These are phyloP conservation scores for Dysphania ambrosioides DNA, from an alignment of 148 eudicot species.

Conservation along the genomic window DNA sequence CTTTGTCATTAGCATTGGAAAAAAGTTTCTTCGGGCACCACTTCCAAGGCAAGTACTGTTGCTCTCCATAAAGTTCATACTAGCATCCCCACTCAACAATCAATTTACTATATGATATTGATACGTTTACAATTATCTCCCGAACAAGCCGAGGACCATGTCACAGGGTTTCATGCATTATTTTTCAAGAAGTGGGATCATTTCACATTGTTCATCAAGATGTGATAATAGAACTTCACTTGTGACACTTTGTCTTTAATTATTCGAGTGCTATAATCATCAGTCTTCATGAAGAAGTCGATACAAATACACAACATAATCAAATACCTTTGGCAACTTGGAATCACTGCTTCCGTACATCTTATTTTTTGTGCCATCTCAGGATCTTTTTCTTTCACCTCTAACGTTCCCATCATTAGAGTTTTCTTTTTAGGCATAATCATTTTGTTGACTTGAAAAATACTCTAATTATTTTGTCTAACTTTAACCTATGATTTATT, in stretches of 20 bases:
- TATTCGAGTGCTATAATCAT: neutral
- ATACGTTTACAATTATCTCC: neutral
- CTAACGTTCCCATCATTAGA: neutral
- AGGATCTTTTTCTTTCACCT: neutral
- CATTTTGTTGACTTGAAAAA: neutral
- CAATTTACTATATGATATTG: constrained; percentile 10
- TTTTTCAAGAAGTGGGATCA: neutral
- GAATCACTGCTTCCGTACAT: neutral
- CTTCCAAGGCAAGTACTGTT: too few species aligned
- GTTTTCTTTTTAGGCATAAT: neutral
- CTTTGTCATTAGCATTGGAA: too few species aligned
- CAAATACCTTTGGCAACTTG: neutral
- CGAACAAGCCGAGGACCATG: constrained; percentile 19
- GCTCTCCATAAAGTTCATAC: too few species aligned
- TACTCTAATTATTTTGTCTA: neutral
- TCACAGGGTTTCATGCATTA: constrained; percentile 21
- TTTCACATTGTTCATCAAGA: constrained; percentile 19
- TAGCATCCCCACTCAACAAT: too few species aligned
- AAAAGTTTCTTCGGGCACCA: too few species aligned
- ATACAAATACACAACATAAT: neutral
- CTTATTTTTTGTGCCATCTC: neutral
- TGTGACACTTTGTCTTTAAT: neutral
- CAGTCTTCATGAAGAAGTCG: neutral
- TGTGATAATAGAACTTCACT: neutral
- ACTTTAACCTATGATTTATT: neutral